Conservation (phyloP, 345 rosid species). For the Brassica incana region DNA sequence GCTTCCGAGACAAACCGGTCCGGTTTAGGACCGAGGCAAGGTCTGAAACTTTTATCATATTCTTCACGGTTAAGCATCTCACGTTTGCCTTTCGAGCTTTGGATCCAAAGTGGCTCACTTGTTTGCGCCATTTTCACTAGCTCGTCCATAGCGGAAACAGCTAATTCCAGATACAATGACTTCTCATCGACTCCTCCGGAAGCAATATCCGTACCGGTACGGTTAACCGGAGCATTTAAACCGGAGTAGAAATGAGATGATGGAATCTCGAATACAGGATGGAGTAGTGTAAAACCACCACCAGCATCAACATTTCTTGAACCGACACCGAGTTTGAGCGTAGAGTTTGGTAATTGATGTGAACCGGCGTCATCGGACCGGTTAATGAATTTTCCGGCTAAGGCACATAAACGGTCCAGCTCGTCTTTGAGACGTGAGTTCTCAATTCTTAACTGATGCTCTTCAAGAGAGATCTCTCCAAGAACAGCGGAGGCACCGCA, state of each 20-base stretch:
- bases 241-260: slow-evolving; percentile 31
- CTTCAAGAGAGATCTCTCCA: slow-evolving; percentile 77
- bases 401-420: slow-evolving; percentile 80
- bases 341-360: slow-evolving; percentile 57
- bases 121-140: slow-evolving; percentile 76
- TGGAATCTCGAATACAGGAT: slow-evolving; percentile 53
- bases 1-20: slow-evolving; percentile 73
- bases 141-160: slow-evolving; percentile 86
- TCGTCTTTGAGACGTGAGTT: slow-evolving; percentile 85
- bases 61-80: slow-evolving; percentile 40
- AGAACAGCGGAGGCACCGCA: slow-evolving; percentile 90
- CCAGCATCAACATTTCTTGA: slow-evolving; percentile 5
- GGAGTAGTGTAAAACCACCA: slow-evolving; percentile 11
- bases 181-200: slow-evolving; percentile 50
- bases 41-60: slow-evolving; percentile 55
- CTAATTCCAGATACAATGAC: slow-evolving; percentile 77
- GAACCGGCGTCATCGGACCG: slow-evolving; percentile 44
- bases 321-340: slow-evolving; percentile 77
- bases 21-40: slow-evolving; percentile 72
- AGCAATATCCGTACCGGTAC: slow-evolving; percentile 35
- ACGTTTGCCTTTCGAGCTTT: slow-evolving; percentile 58
- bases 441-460: slow-evolving; percentile 84
- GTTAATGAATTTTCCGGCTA: slow-evolving; percentile 82
- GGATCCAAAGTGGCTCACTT: slow-evolving; percentile 80
- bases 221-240: slow-evolving; percentile 39